A percentile compares a stretch with the other conserved stretches of the same genome.
These are phyloP conservation scores for Russula foetens DNA, from an alignment of 768 basidiomycete genomes.

Conservation along the genomic window DNA sequence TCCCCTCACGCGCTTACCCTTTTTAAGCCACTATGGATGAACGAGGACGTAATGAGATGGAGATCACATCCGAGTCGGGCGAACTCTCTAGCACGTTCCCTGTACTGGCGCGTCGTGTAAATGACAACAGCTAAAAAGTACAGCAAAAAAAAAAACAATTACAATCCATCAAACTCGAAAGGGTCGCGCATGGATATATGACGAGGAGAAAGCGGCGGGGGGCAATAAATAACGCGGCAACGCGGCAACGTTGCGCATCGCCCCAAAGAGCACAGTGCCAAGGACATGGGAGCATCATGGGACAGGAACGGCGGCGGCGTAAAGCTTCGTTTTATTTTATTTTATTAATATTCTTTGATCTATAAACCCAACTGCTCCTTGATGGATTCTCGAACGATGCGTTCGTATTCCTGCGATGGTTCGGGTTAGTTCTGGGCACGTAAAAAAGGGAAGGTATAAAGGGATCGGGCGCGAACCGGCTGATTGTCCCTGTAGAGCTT, in stretches of 20 bases:
- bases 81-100: no score
- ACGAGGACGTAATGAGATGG: neutral
- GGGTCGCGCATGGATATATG: no score
- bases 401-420: conserved; percentile 67
- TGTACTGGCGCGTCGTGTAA: no score
- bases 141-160: no score
- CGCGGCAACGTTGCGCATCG: no score
- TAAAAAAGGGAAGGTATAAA: no score
- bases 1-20: conserved; percentile 1
- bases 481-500: conserved; percentile 91
- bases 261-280: no score
- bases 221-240: no score
- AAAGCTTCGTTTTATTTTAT: no score
- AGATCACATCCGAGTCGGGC: neutral
- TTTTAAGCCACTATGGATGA: neutral
- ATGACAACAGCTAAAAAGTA: no score
- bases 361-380: conserved; percentile 78
- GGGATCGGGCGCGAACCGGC: conserved; percentile 30
- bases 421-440: neutral
- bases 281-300: neutral
- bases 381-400: conserved; percentile 75
- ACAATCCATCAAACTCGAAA: no score
- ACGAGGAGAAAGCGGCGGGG: no score
- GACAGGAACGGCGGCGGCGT: neutral
- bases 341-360: neutral